Evolutionary conservation across 352 stramenopile species (phyloP).

Genomic region (Globisporangium ultimum): DNA sequence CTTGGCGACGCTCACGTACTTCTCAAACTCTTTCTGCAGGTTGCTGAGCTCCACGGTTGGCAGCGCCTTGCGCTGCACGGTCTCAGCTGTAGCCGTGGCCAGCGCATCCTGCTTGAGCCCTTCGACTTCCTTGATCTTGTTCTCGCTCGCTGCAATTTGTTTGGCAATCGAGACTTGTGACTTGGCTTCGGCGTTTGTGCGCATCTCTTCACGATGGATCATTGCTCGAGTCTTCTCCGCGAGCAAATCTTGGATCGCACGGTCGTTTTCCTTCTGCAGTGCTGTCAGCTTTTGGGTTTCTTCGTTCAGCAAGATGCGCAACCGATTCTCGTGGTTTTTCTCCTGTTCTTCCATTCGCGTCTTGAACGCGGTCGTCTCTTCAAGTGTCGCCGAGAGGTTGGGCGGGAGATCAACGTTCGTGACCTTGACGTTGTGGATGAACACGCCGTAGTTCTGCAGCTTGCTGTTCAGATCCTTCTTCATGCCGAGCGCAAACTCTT

Average conservation of each 20-base stretch:
- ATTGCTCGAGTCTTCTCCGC: slow-evolving; percentile 59
- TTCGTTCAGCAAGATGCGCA: slow-evolving; percentile 81
- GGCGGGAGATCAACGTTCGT: slow-evolving; percentile 75
- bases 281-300: slow-evolving; percentile 81
- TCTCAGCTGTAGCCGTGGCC: slow-evolving; percentile 43
- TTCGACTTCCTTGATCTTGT: slow-evolving; percentile 69
- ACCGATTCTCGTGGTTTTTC: slow-evolving; percentile 87
- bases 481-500: slow-evolving; percentile 82
- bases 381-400: slow-evolving; percentile 60
- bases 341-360: slow-evolving; percentile 87
- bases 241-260: slow-evolving; percentile 66
- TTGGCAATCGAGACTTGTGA: slow-evolving; percentile 71
- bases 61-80: slow-evolving; percentile 56
- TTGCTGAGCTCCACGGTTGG: slow-evolving; percentile 56
- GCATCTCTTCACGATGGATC: slow-evolving; percentile 79
- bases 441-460: slow-evolving; percentile 62
- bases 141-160: slow-evolving; percentile 43
- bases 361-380: slow-evolving; percentile 85
- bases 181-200: slow-evolving; percentile 70
- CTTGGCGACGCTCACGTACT: slow-evolving; percentile 63
- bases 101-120: slow-evolving; percentile 68
- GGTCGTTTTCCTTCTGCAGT: slow-evolving; percentile 78
- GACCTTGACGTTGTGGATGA: slow-evolving; percentile 89
- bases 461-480: slow-evolving; percentile 82
- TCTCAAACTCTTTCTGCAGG: slow-evolving; percentile 55